phyloP scores from a whole-genome alignment of 163 green algal genomes.

The Scenedesmus sp. region DNA sequence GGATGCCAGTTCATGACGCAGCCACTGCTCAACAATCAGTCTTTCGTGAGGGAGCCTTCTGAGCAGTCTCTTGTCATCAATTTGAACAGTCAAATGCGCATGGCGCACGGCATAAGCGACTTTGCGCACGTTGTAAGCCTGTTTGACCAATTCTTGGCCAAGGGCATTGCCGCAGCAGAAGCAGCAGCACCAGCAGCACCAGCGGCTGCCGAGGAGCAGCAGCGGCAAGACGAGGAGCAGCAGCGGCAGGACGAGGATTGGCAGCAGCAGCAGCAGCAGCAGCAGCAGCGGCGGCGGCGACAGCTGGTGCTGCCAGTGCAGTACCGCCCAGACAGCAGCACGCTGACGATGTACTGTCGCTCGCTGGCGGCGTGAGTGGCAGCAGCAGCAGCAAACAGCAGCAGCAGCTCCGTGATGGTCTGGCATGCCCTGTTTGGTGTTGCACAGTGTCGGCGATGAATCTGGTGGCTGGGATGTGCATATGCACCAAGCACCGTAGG shows the following conservation, averaged over 20 bases:
- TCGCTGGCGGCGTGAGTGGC: slow-evolving; percentile 20
- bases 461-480: too few relatives aligned
- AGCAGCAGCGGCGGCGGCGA: background rate
- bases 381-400: background rate
- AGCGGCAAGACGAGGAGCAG: background rate
- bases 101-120: background rate
- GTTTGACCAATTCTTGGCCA: slow-evolving; percentile 7
- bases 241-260: background rate
- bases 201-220: background rate
- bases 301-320: slow-evolving; percentile 11
- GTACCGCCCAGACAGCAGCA: slow-evolving; percentile 18
- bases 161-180: slow-evolving; percentile 19
- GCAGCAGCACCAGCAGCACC: background rate
- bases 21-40: background rate
- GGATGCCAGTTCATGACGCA: background rate
- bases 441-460: background rate
- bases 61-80: slow-evolving; percentile 5
- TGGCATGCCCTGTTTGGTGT: background rate
- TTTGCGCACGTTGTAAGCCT: background rate
- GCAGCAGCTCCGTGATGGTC: background rate
- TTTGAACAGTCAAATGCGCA: slow-evolving; percentile 27
- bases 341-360: slow-evolving; percentile 4
- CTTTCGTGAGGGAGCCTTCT: background rate
- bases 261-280: slow-evolving; percentile 22
- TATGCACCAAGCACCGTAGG: too few relatives aligned